Conservation (phyloP, 495 filamentous ascomycete genomes). For the Hyaloscypha variabilis region DNA sequence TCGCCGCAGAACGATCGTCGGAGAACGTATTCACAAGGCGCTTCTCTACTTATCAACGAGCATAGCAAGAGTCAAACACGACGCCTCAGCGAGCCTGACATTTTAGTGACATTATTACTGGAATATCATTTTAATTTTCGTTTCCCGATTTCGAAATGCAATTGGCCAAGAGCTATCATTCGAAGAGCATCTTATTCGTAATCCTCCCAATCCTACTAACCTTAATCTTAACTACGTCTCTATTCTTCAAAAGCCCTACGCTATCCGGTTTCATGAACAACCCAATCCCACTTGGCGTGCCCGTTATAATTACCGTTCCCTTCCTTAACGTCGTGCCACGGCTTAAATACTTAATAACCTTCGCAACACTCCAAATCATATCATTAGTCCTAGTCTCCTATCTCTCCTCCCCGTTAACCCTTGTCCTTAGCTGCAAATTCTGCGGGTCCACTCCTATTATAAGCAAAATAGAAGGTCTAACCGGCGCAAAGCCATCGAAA, state of each 20-base stretch:
- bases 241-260: conserved; percentile 38
- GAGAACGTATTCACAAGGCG: too few relatives aligned
- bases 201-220: conserved; percentile 35
- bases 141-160: too few relatives aligned
- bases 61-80: too few relatives aligned
- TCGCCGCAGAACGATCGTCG: too few relatives aligned
- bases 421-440: neutral
- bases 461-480: conserved; percentile 9
- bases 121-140: too few relatives aligned
- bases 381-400: conserved; percentile 22
- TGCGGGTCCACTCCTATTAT: conserved; percentile 16
- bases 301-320: conserved; percentile 44
- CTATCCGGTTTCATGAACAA: conserved; percentile 33
- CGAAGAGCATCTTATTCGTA: conserved; percentile 38
- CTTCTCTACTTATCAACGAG: too few relatives aligned
- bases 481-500: conserved; percentile 22
- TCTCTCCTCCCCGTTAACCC: conserved; percentile 20
- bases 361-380: conserved; percentile 15
- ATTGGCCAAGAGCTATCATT: too few relatives aligned
- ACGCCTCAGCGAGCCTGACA: too few relatives aligned
- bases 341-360: conserved; percentile 15
- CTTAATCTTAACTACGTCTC: conserved; percentile 42
- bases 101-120: too few relatives aligned
- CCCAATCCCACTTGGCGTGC: conserved; percentile 44
- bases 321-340: conserved; percentile 36